Evolutionary conservation across 2,329 filamentous ascomycete genomes (phyloP), one percentile per base, ranked within the genome.

Genomic region (Aspergillus aculeatus): DNA sequence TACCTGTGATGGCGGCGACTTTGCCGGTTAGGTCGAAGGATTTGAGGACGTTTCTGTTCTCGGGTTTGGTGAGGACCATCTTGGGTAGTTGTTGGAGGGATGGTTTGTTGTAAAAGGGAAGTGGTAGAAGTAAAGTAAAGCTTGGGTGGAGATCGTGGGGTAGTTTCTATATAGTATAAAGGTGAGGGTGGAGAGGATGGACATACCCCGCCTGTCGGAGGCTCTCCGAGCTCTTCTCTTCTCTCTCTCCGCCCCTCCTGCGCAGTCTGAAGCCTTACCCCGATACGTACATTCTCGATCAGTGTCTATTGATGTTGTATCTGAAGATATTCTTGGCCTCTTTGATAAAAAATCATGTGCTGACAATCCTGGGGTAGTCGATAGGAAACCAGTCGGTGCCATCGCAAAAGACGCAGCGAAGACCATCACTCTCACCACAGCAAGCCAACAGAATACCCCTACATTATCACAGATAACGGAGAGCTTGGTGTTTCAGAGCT

Each of bases 11-110:
- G 16, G 62, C 61, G 24, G 66, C 68, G 49, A 71, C 69, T 57
- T 70, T 72, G 54, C 70, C 70, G 3, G 65, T 63, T 14, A 73
- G 61, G 60, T 68, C 64, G 49, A 73, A 73, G 10, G 66, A 63
- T 50, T 71, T 68, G 31, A 68, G 59, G 7, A 72, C 69, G 31
- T 67, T 65, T 10, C 64, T 64, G 52, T 70, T 68, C 38, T 62
- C 55, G 10, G 68, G 66, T n/a, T 71, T 56, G 44, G 61, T 41
- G 51, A 66, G 62, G n/a, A 71, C 69, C 69, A 71, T 71, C 16
- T 57, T 64, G 60, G 14, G 14, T n/a, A n/a, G n/a, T n/a, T n/a
- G n/a, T n/a, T n/a, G n/a, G n/a, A n/a, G n/a, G n/a, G n/a, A n/a
- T n/a, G n/a, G n/a, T n/a, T n/a, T n/a, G n/a, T n/a, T n/a, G n/a